Conservation (phyloP, 768 basidiomycete species). For the Auricularia sp. region DNA sequence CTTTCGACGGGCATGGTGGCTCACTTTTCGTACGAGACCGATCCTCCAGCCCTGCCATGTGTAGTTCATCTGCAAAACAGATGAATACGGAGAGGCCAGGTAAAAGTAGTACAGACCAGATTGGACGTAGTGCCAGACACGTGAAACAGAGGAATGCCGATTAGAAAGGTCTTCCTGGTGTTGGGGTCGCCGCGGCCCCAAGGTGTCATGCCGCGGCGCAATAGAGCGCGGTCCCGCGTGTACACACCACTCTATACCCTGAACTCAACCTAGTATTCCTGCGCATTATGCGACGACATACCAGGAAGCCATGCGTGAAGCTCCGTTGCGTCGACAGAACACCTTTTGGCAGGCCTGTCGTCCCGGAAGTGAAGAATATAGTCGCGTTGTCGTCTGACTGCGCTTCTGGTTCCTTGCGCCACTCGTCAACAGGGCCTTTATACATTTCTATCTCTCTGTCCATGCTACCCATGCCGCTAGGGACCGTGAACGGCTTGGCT, state of each 20-base stretch:
- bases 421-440: slow-evolving; percentile 14
- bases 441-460: slow-evolving; percentile 25
- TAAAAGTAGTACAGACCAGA: slow-evolving; percentile 22
- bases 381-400: slow-evolving; percentile 48
- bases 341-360: slow-evolving; percentile 52
- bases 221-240: not conserved
- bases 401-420: slow-evolving; percentile 25
- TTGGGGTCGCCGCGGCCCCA: slow-evolving; percentile 19
- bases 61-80: not conserved
- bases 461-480: slow-evolving; percentile 33
- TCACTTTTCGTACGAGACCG: slow-evolving; percentile 31
- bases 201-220: slow-evolving; percentile 6
- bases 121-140: slow-evolving; percentile 48
- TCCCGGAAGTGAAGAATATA: slow-evolving; percentile 59
- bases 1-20: slow-evolving; percentile 47
- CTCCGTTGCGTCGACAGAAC: slow-evolving; percentile 57
- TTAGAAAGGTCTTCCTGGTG: slow-evolving; percentile 37
- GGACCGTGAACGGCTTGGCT: not conserved
- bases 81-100: not conserved
- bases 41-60: slow-evolving; percentile 39
- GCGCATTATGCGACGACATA: not conserved
- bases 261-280: not conserved
- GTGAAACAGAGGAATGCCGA: slow-evolving; percentile 59
- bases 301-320: slow-evolving; percentile 18
- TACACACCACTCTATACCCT: not conserved